A percentile compares a stretch with the other conserved stretches of the same genome.
Conservation (phyloP, 441 rosid species). For the Adansonia grandidieri region DNA sequence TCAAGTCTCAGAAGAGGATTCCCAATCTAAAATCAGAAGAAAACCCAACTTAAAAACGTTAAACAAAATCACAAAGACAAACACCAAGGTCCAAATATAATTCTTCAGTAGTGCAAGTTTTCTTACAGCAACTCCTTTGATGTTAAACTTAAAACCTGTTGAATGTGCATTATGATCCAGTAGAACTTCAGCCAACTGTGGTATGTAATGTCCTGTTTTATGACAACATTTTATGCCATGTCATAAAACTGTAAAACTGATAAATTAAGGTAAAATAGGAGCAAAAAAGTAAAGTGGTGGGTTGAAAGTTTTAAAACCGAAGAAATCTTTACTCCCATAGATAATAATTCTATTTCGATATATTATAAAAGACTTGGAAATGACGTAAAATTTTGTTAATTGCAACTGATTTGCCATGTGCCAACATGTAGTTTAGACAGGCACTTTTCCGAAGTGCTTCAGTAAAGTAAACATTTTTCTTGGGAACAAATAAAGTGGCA, state of each 20-base stretch:
- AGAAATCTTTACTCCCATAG: not conserved
- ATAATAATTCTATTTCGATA: no score
- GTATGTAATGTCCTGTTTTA: slow-evolving; percentile 77
- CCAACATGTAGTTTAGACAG: not conserved
- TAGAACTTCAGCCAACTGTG: slow-evolving; percentile 64
- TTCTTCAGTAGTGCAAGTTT: not conserved
- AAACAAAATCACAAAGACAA: slow-evolving; percentile 5
- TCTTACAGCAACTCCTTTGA: slow-evolving; percentile 90
- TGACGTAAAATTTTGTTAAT: not conserved
- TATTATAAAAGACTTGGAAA: no score
- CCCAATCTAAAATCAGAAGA: slow-evolving; percentile 54
- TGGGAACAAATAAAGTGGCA: no score
- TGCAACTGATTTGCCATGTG: not conserved
- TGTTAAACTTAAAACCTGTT: slow-evolving; percentile 67
- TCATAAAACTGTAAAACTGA: not conserved
- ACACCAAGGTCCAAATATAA: no score
- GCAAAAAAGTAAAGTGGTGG: not conserved
- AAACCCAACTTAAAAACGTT: slow-evolving; percentile 14
- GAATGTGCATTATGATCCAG: slow-evolving; percentile 60
- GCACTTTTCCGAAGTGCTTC: no score
- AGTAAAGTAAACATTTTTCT: no score
- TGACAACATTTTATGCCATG: not conserved
- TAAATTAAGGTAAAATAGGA: not conserved
- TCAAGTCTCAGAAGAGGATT: slow-evolving; percentile 84
- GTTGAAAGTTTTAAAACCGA: no score